These are phyloP conservation scores for Fusarium staphyleae DNA, from an alignment of 2,329 filamentous ascomycete species.

Conservation along the genomic window DNA sequence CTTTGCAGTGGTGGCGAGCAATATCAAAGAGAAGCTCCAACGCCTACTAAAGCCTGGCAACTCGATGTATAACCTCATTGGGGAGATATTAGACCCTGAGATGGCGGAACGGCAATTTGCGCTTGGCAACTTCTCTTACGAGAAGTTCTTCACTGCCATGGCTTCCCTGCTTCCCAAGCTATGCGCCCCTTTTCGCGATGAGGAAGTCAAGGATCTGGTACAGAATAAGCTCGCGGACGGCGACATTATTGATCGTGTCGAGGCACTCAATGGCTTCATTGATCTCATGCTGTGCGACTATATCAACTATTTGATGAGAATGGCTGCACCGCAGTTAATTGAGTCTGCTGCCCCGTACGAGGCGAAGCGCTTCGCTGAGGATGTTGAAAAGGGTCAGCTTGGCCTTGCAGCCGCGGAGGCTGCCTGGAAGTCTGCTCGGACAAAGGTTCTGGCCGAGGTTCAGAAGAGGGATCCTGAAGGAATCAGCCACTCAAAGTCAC, in stretches of 20 bases:
- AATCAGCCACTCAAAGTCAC: slow-evolving; percentile 66
- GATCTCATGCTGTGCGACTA: slow-evolving; percentile 82
- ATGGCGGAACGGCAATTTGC: slow-evolving; percentile 73
- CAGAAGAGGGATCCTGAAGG: slow-evolving; percentile 73
- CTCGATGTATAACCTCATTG: slow-evolving; percentile 76
- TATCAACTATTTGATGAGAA: slow-evolving; percentile 79
- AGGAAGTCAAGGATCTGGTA: slow-evolving; percentile 72
- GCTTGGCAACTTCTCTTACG: slow-evolving; percentile 79
- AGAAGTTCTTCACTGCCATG: slow-evolving; percentile 81
- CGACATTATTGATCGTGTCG: slow-evolving; percentile 76
- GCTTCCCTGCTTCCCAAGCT: slow-evolving; percentile 77
- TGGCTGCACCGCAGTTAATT: slow-evolving; percentile 74
- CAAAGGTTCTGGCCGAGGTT: slow-evolving; percentile 70
- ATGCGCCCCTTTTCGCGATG: slow-evolving; percentile 82
- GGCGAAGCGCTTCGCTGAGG: slow-evolving; percentile 72
- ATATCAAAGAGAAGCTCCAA: slow-evolving; percentile 75
- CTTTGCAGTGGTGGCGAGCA: slow-evolving; percentile 74
- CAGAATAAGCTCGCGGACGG: slow-evolving; percentile 66
- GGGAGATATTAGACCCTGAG: slow-evolving; percentile 77
- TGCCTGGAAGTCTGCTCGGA: slow-evolving; percentile 71
- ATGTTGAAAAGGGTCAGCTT: slow-evolving; percentile 63
- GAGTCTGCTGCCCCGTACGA: slow-evolving; percentile 77
- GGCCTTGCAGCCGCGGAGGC: slow-evolving; percentile 66
- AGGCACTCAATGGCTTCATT: slow-evolving; percentile 77
- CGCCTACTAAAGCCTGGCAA: slow-evolving; percentile 74